Evolutionary conservation across 352 stramenopile genomes (phyloP).

Genomic region (Halophytophthora polymorphica): DNA sequence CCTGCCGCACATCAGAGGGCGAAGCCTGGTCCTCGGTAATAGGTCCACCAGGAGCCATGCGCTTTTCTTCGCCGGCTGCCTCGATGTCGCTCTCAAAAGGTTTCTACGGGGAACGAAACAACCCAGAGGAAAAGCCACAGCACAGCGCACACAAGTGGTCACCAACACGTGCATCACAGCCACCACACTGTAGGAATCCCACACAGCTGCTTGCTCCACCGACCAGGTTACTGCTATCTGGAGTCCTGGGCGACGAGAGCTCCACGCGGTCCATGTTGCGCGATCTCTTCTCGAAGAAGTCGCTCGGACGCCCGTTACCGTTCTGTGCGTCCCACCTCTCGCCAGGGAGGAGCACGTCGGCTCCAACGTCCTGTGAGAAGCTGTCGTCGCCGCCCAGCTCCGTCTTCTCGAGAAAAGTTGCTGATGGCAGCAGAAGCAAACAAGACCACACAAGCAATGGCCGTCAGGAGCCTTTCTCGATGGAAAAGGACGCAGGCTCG

Average conservation of each 20-base stretch:
- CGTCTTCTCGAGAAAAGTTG: constrained; percentile 44
- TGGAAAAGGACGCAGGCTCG: background rate
- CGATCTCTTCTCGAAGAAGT: constrained; percentile 75
- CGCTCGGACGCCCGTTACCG: constrained; percentile 40
- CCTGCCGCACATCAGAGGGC: constrained; percentile 14
- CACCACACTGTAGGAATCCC: background rate
- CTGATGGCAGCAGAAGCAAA: constrained; percentile 12
- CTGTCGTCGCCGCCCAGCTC: constrained; percentile 42
- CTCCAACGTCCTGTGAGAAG: constrained; percentile 34
- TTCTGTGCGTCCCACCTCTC: constrained; percentile 30
- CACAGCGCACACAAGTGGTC: background rate
- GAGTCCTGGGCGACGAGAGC: constrained; percentile 44
- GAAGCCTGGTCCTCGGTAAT: constrained; percentile 12
- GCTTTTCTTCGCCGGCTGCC: constrained; percentile 2
- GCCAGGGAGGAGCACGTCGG: constrained; percentile 6
- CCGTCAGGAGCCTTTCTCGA: background rate
- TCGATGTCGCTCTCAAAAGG: constrained; percentile 6
- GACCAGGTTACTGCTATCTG: constrained; percentile 18
- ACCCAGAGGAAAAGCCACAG: too few species aligned
- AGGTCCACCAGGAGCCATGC: constrained; percentile 1
- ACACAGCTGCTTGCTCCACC: background rate
- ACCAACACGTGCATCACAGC: background rate
- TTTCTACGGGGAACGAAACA: too few species aligned
- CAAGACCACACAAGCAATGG: constrained; percentile 3
- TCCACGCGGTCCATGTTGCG: constrained; percentile 69